Base-by-base conservation (phyloP, 305 asterid species). In the Fraxinus albicans region DNA sequence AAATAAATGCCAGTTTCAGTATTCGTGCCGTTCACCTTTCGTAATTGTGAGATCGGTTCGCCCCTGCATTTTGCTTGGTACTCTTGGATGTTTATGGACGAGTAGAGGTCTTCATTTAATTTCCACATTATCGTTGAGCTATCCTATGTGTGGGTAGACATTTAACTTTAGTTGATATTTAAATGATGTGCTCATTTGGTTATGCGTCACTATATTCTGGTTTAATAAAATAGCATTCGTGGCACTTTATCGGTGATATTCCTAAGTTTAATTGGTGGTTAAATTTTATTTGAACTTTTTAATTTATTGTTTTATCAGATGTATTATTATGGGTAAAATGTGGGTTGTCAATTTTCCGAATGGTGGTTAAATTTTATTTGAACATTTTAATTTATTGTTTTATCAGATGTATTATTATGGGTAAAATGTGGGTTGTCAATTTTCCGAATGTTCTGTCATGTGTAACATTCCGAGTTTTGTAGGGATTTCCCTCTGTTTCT, bases 31-130 rank as follows among this genome's bases (percentile, higher is more conserved):
- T 76, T 23, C 17, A 10, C 3, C 72, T 72, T 31, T 77, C 58
- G 63, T 29, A 9, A 69, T 77, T 80, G 44, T 55, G 79, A 75
- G 76, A 35, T 67, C n/a, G 47, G 76, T 60, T 76, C 55, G 6
- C 40, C 58, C 81, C 76, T 80, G 84, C 82, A 78, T 85, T 87
- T 15, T 83, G 81, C 60, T 82, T 60, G 87, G 87, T 80, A 82
- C 60, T 83, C 40, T 73, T 76, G 40, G 31, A n/a, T 88, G 50
- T 82, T 60, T 72, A 44, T 86, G 88, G 78, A 80, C 78, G 73
- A 77, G 86, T 86, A 67, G 87, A 53, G 74, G 77, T 83, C 79
- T 55, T 80, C 69, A 78, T 80, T 81, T 65, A 70, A 77, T 81
- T 78, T 44, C 86, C 83, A 55, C 86, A 86, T 85, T 84, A 77